Evolutionary conservation across 2,329 filamentous ascomycete genomes (phyloP), one percentile per base, ranked within the genome.

Genomic region (Proliferodiscus dingleyae): DNA sequence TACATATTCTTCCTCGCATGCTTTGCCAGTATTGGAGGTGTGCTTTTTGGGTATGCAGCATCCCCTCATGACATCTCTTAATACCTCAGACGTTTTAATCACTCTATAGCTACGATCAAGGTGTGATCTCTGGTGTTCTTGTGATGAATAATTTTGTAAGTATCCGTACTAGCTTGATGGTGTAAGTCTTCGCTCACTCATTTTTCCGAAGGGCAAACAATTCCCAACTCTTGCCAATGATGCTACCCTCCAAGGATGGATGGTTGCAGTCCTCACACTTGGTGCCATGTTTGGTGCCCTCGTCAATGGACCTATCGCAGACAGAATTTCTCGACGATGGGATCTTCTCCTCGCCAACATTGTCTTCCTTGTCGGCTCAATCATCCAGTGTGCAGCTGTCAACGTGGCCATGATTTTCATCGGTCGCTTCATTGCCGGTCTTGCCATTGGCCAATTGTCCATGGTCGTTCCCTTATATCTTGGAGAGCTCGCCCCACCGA

Each of bases 91-190:
- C 13, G 4, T 18, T 23, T 16, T 42, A 26, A 42, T 67, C 11
- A 52, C 66, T 3, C 67, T n/a, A n/a, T 33, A 47, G 85, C 15
- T 87, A 87, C 66, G 86, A 87, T 60, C 81, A 86, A 62, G 85
- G 84, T 55, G 82, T 87, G 67, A 85, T 87, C 65, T 78, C 77
- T 15, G 83, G 83, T 21, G 77, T 88, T 10, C 61, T 79, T 5
- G 68, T 71, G 13, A 79, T 80, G 75, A 68, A 68, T 2, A 59
- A 73, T 4, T 79, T 79, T 47, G 66, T 49, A 42, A 44, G 37
- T 16, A 3, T 13, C 6, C 11, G 3, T 2, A 37, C n/a, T n/a
- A n/a, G n/a, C n/a, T n/a, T n/a, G n/a, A n/a, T n/a, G n/a, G n/a
- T n/a, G n/a, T n/a, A n/a, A n/a, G n/a, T n/a, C n/a, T n/a, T n/a